Evolutionary conservation across 768 basidiomycete species (phyloP).

Genomic region (Russula brevipes): DNA sequence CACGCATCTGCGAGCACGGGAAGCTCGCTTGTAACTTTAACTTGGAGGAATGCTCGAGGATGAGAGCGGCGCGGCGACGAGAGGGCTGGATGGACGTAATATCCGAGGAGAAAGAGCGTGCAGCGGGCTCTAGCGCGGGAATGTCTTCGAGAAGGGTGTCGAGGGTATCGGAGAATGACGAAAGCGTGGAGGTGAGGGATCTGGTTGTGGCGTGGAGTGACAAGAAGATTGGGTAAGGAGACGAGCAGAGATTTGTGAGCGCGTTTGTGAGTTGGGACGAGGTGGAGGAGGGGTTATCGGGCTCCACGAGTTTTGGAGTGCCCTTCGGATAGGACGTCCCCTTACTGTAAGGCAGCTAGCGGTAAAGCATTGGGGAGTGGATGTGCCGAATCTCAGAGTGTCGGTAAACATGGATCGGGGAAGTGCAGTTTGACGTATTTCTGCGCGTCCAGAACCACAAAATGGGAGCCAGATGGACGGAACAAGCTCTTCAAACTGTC

Average conservation of each 20-base stretch:
- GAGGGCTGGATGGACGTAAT: slow-evolving; percentile 73
- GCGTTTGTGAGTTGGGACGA: slow-evolving; percentile 84
- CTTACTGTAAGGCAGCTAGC: slow-evolving; percentile 2
- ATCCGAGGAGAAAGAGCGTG: slow-evolving; percentile 63
- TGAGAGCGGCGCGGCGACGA: slow-evolving; percentile 68
- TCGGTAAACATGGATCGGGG: too few species aligned
- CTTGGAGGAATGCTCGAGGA: slow-evolving; percentile 94
- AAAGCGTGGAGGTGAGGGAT: slow-evolving; percentile 65
- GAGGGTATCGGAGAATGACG: slow-evolving; percentile 70
- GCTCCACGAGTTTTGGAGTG: slow-evolving; percentile 50
- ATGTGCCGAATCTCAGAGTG: too few species aligned
- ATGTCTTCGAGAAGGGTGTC: slow-evolving; percentile 63
- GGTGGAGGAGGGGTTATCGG: slow-evolving; percentile 72
- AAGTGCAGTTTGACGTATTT: too few species aligned
- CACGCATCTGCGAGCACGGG: slow-evolving; percentile 90
- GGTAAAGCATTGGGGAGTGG: neutral
- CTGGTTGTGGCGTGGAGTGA: slow-evolving; percentile 79
- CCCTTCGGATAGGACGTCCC: slow-evolving; percentile 6
- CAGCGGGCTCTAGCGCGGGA: slow-evolving; percentile 70
- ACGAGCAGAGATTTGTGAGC: slow-evolving; percentile 82
- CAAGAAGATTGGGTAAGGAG: slow-evolving; percentile 88
- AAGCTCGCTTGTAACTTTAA: slow-evolving; percentile 83
- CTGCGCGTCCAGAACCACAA: too few species aligned
- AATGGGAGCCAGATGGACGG: too few species aligned
- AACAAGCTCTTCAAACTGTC: too few species aligned